Evolutionary conservation across 2,329 filamentous ascomycete genomes (phyloP).

Genomic region (Fusarium nodosum): DNA sequence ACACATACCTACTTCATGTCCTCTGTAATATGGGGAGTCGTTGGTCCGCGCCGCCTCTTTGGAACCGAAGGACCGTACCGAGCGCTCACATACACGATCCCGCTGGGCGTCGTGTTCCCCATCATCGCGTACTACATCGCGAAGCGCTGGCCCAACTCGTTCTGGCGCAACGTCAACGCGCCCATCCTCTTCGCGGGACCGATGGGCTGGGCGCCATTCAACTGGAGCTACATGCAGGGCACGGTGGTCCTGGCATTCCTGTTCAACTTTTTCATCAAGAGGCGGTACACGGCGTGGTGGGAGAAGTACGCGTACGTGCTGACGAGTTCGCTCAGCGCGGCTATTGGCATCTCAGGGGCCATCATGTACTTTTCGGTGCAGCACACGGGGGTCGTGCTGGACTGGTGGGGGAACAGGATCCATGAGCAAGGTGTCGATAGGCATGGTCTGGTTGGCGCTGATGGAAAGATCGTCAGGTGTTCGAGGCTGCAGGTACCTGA

Average conservation of each 20-base stretch:
- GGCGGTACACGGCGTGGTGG: slow-evolving; percentile 47
- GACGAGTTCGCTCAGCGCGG: slow-evolving; percentile 47
- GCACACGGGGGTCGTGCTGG: slow-evolving; percentile 28
- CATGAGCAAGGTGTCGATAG: slow-evolving; percentile 44
- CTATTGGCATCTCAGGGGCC: slow-evolving; percentile 48
- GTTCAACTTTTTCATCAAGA: slow-evolving; percentile 49
- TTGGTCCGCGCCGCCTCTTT: slow-evolving; percentile 76
- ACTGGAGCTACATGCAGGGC: slow-evolving; percentile 49
- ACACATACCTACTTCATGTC: slow-evolving; percentile 70
- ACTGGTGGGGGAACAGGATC: slow-evolving; percentile 48
- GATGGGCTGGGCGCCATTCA: slow-evolving; percentile 48
- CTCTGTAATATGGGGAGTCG: slow-evolving; percentile 75
- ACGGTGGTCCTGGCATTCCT: slow-evolving; percentile 41
- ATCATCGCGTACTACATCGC: slow-evolving; percentile 32
- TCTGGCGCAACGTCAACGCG: slow-evolving; percentile 44
- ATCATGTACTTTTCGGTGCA: slow-evolving; percentile 50
- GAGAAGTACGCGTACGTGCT: slow-evolving; percentile 50
- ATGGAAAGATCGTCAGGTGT: slow-evolving; percentile 33
- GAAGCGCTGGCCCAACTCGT: slow-evolving; percentile 41
- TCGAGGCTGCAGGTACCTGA: slow-evolving; percentile 41
- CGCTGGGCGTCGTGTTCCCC: slow-evolving; percentile 38
- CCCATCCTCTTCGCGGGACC: slow-evolving; percentile 47
- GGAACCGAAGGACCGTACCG: slow-evolving; percentile 39
- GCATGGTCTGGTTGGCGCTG: slow-evolving; percentile 28
- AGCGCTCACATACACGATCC: slow-evolving; percentile 39